Percentiles rank a stretch among this genome's conserved stretches.
phyloP scores from a whole-genome alignment of 257 asterid genomes.

The Solanum medicagineum region DNA sequence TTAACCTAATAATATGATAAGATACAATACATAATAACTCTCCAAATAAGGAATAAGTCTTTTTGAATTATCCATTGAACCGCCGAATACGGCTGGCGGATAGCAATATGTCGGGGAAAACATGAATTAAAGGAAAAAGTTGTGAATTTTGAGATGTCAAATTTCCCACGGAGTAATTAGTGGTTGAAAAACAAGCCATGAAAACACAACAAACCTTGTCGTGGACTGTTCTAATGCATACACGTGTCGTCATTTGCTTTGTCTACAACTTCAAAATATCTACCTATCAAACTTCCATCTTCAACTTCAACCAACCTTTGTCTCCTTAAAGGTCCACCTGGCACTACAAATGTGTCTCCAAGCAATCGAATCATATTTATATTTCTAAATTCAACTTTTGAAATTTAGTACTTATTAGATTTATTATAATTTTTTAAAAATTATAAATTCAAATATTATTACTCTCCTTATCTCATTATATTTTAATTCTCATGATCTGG shows the following conservation, averaged over 20 bases:
- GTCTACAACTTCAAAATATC: conserved; percentile 6
- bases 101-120: not conserved
- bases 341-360: not conserved
- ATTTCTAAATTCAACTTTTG: too few relatives aligned
- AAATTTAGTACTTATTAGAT: too few relatives aligned
- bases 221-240: conserved; percentile 10
- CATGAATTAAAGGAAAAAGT: not conserved
- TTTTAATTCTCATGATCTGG: too few relatives aligned
- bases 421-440: too few relatives aligned
- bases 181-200: not conserved
- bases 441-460: too few relatives aligned
- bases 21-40: too few relatives aligned
- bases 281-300: conserved; percentile 1
- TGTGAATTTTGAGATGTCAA: not conserved
- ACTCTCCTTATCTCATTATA: too few relatives aligned
- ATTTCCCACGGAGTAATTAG: not conserved
- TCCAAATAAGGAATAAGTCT: too few relatives aligned
- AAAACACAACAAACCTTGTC: not conserved
- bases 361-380: too few relatives aligned
- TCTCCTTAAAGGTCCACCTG: not conserved
- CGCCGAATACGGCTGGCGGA: not conserved
- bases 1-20: too few relatives aligned
- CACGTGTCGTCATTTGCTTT: not conserved
- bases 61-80: not conserved
- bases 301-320: not conserved